Evolutionary conservation across 2,329 filamentous ascomycete genomes (phyloP).

Genomic region (Chrysosporium queenslandicum): DNA sequence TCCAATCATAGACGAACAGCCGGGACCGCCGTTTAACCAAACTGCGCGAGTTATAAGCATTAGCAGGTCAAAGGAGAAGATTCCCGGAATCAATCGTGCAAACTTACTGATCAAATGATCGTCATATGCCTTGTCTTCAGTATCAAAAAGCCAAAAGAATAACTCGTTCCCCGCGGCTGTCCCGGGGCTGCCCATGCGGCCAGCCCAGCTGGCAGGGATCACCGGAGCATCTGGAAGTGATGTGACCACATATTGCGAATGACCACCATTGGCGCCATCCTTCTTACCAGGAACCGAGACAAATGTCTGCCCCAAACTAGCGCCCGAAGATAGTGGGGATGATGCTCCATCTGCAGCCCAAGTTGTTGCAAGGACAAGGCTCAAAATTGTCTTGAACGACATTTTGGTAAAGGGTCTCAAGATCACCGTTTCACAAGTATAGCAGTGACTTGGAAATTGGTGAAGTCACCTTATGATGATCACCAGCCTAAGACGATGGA

Average conservation of each 20-base stretch:
- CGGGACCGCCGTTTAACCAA: slow-evolving; percentile 18
- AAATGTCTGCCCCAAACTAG: background rate
- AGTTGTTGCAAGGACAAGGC: background rate
- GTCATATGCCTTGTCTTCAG: slow-evolving; percentile 25
- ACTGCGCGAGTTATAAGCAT: slow-evolving; percentile 11
- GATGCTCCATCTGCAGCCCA: background rate
- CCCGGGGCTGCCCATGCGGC: slow-evolving; percentile 26
- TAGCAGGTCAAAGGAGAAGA: background rate
- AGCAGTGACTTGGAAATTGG: background rate
- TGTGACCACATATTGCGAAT: slow-evolving; percentile 17
- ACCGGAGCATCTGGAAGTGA: slow-evolving; percentile 24
- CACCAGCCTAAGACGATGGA: background rate
- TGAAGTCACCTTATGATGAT: background rate
- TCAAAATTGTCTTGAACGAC: background rate
- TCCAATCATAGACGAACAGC: slow-evolving; percentile 18
- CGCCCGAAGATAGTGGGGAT: background rate
- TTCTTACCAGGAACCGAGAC: no score
- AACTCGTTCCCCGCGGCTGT: slow-evolving; percentile 24
- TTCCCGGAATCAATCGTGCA: background rate
- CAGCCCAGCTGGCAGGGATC: slow-evolving; percentile 29
- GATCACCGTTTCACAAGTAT: background rate
- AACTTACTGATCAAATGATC: slow-evolving; percentile 29
- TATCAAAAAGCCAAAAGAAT: slow-evolving; percentile 32
- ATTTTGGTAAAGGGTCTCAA: background rate
- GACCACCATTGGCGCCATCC: no score